Base-by-base conservation (phyloP, 768 basidiomycete species). In the Mycena amicta region DNA sequence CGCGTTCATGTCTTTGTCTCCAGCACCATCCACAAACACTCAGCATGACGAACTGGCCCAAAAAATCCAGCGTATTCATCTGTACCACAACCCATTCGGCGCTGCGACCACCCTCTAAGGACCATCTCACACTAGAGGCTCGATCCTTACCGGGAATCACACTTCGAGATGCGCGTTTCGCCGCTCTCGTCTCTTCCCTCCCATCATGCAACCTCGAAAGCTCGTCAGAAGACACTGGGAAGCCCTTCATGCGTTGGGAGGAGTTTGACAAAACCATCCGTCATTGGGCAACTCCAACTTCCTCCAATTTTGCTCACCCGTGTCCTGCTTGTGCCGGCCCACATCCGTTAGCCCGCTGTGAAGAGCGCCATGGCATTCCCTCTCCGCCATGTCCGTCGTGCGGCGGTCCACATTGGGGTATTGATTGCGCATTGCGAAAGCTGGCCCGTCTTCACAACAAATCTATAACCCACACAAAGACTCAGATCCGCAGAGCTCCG, bases 161-260 rank as follows among this genome's bases (percentile, higher is more conserved):
- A 40, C 56, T 63, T 16, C 62, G 62, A 16, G 62, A 63, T 28
- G 55, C 59, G 16, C 62, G 62, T 29, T 55, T 63, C 40, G 62
- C 62, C 8, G 58, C 59, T 15, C 62, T 63, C 33, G n/a, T 60
- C 6, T 50, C 62, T 12, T 60, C 59, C 43, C 62, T 63, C 23
- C 56, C 59, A 26, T 46, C 58, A 23, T 39, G 26, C 27, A 51
- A 57, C 5, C 22, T 11, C 20, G 18, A 8, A 1, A 50, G 47
- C 4, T 25, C 43, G 18, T 37, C 18, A 18, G 33, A 8, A 8
- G 33, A 8, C 33, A 8, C 12, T 37, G 33, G 18, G 18, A 18
- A 18, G 8, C 33, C 33, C 20, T 23, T n/a, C 13, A 45, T 45
- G 43, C 13, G 22, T 8, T 45, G 43, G 43, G 43, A 13, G 13